These are phyloP conservation scores for Mallotus nudiflorus DNA, from an alignment of 345 rosid genomes.

Conservation along the genomic window DNA sequence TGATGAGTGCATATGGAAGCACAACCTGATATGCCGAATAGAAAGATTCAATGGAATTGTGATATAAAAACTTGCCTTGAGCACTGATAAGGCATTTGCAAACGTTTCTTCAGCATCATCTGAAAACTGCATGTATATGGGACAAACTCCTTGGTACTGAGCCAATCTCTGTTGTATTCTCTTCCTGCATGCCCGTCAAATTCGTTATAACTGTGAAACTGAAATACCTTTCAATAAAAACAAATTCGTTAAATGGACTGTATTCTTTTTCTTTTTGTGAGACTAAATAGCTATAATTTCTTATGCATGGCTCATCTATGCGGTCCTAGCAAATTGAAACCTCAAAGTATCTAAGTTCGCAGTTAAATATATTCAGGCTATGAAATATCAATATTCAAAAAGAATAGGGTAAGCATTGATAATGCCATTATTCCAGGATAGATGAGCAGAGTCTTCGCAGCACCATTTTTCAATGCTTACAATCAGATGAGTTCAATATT, in stretches of 20 bases:
- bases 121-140: constrained; percentile 85
- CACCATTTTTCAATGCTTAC: not conserved
- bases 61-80: constrained; percentile 49
- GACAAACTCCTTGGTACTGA: constrained; percentile 92
- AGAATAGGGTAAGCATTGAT: not conserved
- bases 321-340: not conserved
- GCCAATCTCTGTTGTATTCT: constrained; percentile 86
- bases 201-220: not conserved
- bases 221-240: not conserved
- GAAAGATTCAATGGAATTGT: not conserved
- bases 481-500: not conserved
- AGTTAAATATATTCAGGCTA: not conserved
- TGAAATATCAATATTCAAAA: not conserved
- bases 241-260: not conserved
- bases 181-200: constrained; percentile 55
- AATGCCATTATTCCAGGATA: not conserved
- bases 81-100: constrained; percentile 61
- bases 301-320: not conserved
- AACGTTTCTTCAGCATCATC: constrained; percentile 95
- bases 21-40: no score
- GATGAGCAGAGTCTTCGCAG: not conserved
- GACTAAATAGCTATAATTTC: not conserved
- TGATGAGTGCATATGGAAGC: no score
- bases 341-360: not conserved
- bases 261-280: no score